These are phyloP conservation scores for Boletus subparvulus DNA, from an alignment of 768 basidiomycete species.

Conservation along the genomic window DNA sequence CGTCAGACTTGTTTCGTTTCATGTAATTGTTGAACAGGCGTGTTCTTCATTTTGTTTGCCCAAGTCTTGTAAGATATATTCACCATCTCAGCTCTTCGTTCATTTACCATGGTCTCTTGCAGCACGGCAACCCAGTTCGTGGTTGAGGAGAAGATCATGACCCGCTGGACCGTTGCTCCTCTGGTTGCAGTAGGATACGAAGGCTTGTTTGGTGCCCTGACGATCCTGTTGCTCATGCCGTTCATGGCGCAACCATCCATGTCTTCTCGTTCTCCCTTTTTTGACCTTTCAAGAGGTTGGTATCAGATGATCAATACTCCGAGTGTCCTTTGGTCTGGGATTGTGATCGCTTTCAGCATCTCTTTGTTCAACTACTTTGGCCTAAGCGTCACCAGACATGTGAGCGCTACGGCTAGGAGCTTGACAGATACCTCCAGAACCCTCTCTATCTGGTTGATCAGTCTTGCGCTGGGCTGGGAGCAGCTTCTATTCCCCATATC, in stretches of 20 bases:
- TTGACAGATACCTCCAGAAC: slow-evolving; percentile 96
- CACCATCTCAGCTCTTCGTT: neutral
- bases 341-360: slow-evolving; percentile 76
- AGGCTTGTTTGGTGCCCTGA: slow-evolving; percentile 85
- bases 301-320: slow-evolving; percentile 82
- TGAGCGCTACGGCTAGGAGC: slow-evolving; percentile 89
- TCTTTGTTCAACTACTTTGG: slow-evolving; percentile 88
- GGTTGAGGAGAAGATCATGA: slow-evolving; percentile 95
- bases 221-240: slow-evolving; percentile 77
- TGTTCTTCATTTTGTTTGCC: slow-evolving; percentile 90
- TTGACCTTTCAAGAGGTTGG: slow-evolving; percentile 90
- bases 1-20: slow-evolving; percentile 15
- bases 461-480: slow-evolving; percentile 90
- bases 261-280: slow-evolving; percentile 63
- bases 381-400: slow-evolving; percentile 86
- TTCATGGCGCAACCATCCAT: slow-evolving; percentile 72
- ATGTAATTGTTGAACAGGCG: slow-evolving; percentile 48
- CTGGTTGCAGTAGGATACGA: slow-evolving; percentile 93
- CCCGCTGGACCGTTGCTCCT: slow-evolving; percentile 80
- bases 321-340: slow-evolving; percentile 60
- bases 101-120: slow-evolving; percentile 7
- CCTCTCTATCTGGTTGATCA: slow-evolving; percentile 93
- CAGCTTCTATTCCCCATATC: slow-evolving; percentile 78
- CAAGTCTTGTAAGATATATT: slow-evolving; percentile 76
- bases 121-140: slow-evolving; percentile 93